phyloP scores from a whole-genome alignment of 2,329 filamentous ascomycete genomes.

The Byssochlamys sp. region DNA sequence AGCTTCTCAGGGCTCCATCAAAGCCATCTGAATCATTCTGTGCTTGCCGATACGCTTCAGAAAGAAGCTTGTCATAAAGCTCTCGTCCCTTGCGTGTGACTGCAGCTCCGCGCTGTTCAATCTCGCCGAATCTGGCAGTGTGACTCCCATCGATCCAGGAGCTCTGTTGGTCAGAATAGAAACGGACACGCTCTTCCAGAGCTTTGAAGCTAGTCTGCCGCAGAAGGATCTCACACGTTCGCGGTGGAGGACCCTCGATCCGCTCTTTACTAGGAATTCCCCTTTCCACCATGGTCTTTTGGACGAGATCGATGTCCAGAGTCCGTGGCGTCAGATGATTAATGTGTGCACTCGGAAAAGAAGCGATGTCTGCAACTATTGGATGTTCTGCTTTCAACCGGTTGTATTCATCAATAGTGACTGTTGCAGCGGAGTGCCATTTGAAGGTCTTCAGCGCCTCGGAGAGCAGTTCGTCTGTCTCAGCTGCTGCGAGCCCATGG shows the following conservation, averaged over 20 bases:
- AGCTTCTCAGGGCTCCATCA: slow-evolving; percentile 14
- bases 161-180: slow-evolving; percentile 16
- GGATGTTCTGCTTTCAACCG: slow-evolving; percentile 37
- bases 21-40: slow-evolving; percentile 9
- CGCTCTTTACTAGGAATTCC: slow-evolving; percentile 39
- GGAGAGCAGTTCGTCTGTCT: slow-evolving; percentile 26
- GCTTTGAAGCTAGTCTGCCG: slow-evolving; percentile 48
- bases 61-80: slow-evolving; percentile 40
- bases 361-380: slow-evolving; percentile 41
- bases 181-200: slow-evolving; percentile 40
- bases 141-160: slow-evolving; percentile 30
- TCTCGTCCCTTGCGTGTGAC: slow-evolving; percentile 38
- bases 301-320: slow-evolving; percentile 40
- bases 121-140: slow-evolving; percentile 44
- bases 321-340: slow-evolving; percentile 47
- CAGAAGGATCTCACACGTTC: slow-evolving; percentile 39
- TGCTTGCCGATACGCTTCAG: slow-evolving; percentile 11
- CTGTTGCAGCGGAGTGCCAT: slow-evolving; percentile 28
- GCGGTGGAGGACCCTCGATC: slow-evolving; percentile 44
- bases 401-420: slow-evolving; percentile 35
- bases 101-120: slow-evolving; percentile 45
- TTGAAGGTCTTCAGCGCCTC: slow-evolving; percentile 35
- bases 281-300: slow-evolving; percentile 32
- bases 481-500: slow-evolving; percentile 10
- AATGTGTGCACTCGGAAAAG: slow-evolving; percentile 39